Percentiles rank a stretch among this genome's conserved stretches.
Evolutionary conservation across 2,329 filamentous ascomycete species (phyloP).

Genomic region (Annulohypoxylon truncatum): DNA sequence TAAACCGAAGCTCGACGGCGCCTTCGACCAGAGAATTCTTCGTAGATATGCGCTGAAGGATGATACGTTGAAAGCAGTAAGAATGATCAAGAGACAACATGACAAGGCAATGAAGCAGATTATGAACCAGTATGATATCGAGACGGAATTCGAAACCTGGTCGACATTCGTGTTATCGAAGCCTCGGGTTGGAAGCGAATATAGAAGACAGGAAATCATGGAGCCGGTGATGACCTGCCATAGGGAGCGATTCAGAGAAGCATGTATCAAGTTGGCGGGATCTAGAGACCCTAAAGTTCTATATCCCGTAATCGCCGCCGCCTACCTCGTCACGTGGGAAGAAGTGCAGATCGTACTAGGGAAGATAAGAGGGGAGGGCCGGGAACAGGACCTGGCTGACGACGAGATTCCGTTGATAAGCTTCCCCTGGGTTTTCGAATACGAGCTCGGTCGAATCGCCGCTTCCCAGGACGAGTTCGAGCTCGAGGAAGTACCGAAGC

Average conservation of each 20-base stretch:
- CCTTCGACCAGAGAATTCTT: constrained; percentile 83
- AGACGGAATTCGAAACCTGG: constrained; percentile 92
- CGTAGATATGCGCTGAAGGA: constrained; percentile 67
- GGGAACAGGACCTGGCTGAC: constrained; percentile 53
- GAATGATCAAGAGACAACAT: constrained; percentile 78
- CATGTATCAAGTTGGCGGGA: constrained; percentile 74
- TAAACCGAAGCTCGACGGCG: constrained; percentile 73
- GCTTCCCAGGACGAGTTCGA: constrained; percentile 54
- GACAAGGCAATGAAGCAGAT: constrained; percentile 81
- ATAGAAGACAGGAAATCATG: constrained; percentile 88
- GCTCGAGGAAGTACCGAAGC: constrained; percentile 38
- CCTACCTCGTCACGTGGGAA: constrained; percentile 85
- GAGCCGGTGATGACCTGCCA: constrained; percentile 74
- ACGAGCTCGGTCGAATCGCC: constrained; percentile 77
- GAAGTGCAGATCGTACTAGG: constrained; percentile 72
- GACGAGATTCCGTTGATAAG: constrained; percentile 83
- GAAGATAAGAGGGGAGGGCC: constrained; percentile 55
- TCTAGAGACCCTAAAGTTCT: constrained; percentile 68
- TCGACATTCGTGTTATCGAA: constrained; percentile 84
- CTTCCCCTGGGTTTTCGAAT: constrained; percentile 91
- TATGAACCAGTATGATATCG: constrained; percentile 85
- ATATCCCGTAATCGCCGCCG: constrained; percentile 81
- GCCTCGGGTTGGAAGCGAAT: constrained; percentile 78
- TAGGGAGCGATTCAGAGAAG: constrained; percentile 74
- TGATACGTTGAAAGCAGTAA: constrained; percentile 67